Conservation (phyloP, 1,284 basidiomycete genomes). For the Leccinum pallidistipes region DNA sequence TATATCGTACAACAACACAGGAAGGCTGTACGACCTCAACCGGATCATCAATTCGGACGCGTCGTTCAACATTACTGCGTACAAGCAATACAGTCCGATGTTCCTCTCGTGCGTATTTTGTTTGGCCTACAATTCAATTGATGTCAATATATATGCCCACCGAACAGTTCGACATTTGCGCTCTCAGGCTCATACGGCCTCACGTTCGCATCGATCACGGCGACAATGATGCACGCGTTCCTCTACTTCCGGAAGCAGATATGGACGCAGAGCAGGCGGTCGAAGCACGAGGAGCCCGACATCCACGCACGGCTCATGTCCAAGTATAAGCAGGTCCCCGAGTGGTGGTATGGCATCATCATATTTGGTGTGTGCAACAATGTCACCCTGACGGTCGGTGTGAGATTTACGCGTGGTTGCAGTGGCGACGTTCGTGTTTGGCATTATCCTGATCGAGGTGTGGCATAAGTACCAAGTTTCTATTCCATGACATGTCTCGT, state of each 20-base stretch:
- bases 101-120: slow-evolving; percentile 61
- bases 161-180: slow-evolving; percentile 46
- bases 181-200: slow-evolving; percentile 59
- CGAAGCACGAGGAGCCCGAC: slow-evolving; percentile 65
- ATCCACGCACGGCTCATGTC: slow-evolving; percentile 78
- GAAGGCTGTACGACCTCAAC: slow-evolving; percentile 64
- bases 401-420: neutral
- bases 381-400: neutral
- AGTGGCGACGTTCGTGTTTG: slow-evolving; percentile 54
- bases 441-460: slow-evolving; percentile 55
- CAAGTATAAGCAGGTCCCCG: slow-evolving; percentile 68
- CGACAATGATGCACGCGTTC: slow-evolving; percentile 65
- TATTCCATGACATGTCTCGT: too few species aligned
- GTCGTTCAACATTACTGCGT: slow-evolving; percentile 64
- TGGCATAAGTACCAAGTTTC: slow-evolving; percentile 54
- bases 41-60: slow-evolving; percentile 60
- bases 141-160: neutral
- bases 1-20: slow-evolving; percentile 62
- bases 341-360: slow-evolving; percentile 69
- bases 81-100: slow-evolving; percentile 79
- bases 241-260: slow-evolving; percentile 73
- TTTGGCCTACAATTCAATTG: neutral
- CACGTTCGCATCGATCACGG: slow-evolving; percentile 68
- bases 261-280: slow-evolving; percentile 50
- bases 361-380: slow-evolving; percentile 35